Conservation (phyloP, 495 filamentous ascomycete genomes). For the Neurospora intermedia region DNA sequence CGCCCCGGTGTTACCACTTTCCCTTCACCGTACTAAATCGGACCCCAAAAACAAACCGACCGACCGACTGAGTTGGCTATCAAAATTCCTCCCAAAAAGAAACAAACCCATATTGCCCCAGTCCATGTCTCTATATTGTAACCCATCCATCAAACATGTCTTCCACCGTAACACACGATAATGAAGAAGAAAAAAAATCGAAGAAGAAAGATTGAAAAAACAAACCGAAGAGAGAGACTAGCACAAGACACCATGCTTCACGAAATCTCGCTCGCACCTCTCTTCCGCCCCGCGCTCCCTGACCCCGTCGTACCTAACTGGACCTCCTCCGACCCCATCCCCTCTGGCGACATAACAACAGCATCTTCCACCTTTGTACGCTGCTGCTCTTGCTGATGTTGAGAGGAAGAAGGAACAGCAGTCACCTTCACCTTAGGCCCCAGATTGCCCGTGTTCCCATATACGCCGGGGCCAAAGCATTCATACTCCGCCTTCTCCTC, state of each 20-base stretch:
- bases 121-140: neutral
- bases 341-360: neutral
- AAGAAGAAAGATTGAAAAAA: neutral
- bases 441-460: neutral
- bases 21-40: neutral
- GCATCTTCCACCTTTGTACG: neutral
- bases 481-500: slow-evolving; percentile 9
- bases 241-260: neutral
- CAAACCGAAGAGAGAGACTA: neutral
- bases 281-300: slow-evolving; percentile 12
- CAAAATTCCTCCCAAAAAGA: neutral
- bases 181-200: neutral
- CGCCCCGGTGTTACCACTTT: neutral
- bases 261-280: slow-evolving; percentile 1
- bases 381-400: neutral
- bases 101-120: neutral
- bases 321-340: slow-evolving; percentile 12
- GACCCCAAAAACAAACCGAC: neutral
- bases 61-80: neutral
- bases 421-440: neutral
- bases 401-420: neutral
- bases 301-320: slow-evolving; percentile 12
- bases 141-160: neutral
- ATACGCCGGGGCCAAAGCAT: neutral
- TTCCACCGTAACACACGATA: neutral